Evolutionary conservation across 2,329 filamentous ascomycete genomes (phyloP).

Genomic region (Colletotrichum sp.): DNA sequence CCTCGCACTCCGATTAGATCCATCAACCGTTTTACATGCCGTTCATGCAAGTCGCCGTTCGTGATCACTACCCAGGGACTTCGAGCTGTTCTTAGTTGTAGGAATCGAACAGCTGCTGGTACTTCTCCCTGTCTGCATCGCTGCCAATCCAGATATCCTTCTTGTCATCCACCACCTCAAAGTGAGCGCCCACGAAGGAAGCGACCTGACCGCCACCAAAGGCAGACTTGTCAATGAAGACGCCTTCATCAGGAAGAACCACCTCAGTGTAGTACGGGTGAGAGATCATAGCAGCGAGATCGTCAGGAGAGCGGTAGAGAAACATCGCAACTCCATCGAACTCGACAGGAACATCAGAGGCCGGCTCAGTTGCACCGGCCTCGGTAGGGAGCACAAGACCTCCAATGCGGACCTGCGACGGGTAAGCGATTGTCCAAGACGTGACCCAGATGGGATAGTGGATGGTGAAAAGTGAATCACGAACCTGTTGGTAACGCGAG

Average conservation of each 20-base stretch:
- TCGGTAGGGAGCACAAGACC: constrained; percentile 29
- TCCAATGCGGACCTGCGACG: constrained; percentile 27
- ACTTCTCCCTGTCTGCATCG: constrained; percentile 19
- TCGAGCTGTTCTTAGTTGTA: neutral
- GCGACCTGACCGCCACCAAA: constrained; percentile 31
- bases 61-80: neutral
- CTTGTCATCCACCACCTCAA: constrained; percentile 27
- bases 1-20: neutral
- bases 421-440: neutral
- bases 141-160: constrained; percentile 29
- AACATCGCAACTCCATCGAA: constrained; percentile 36
- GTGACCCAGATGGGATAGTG: neutral
- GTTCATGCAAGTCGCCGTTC: neutral
- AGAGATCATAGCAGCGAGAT: constrained; percentile 26
- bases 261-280: constrained; percentile 32
- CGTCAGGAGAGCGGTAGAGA: constrained; percentile 26
- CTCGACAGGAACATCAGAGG: constrained; percentile 25
- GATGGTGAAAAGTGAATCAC: neutral
- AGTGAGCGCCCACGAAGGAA: constrained; percentile 25
- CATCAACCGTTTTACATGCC: neutral
- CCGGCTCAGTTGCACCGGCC: constrained; percentile 19
- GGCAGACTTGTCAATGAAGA: constrained; percentile 32
- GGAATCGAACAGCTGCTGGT: constrained; percentile 26
- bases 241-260: constrained; percentile 32
- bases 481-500: constrained; percentile 31